phyloP scores from a whole-genome alignment of 2,329 filamentous ascomycete genomes.

The Spiromastix sp. region DNA sequence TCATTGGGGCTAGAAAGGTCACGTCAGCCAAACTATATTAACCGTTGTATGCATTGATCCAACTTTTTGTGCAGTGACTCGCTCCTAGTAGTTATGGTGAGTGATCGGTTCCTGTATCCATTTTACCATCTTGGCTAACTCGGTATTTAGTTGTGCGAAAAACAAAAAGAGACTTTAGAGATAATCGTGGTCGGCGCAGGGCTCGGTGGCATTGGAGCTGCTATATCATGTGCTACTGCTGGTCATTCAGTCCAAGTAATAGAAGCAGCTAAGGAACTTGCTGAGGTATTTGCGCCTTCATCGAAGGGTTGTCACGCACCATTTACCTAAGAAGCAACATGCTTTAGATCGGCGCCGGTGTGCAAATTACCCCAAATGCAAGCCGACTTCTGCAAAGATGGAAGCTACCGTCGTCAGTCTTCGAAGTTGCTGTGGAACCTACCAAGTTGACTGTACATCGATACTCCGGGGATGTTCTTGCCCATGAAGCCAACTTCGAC shows the following conservation, averaged over 20 bases:
- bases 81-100: no score
- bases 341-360: slow-evolving; percentile 17
- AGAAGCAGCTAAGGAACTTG: slow-evolving; percentile 29
- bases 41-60: no score
- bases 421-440: slow-evolving; percentile 19
- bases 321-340: neutral
- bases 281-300: slow-evolving; percentile 22
- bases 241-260: slow-evolving; percentile 16
- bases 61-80: no score
- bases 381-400: slow-evolving; percentile 19
- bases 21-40: no score
- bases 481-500: slow-evolving; percentile 26
- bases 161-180: neutral
- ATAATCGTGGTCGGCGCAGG: slow-evolving; percentile 13
- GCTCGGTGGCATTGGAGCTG: slow-evolving; percentile 13
- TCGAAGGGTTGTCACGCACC: neutral
- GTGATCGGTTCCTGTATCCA: no score
- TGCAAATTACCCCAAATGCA: slow-evolving; percentile 24
- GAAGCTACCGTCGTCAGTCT: slow-evolving; percentile 18
- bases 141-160: no score
- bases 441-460: slow-evolving; percentile 19
- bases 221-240: slow-evolving; percentile 11
- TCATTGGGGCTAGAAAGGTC: no score
- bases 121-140: no score
- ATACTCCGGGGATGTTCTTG: slow-evolving; percentile 29